These are phyloP conservation scores for Candida chauliodis DNA, from an alignment of 805 yeast species.

Conservation along the genomic window DNA sequence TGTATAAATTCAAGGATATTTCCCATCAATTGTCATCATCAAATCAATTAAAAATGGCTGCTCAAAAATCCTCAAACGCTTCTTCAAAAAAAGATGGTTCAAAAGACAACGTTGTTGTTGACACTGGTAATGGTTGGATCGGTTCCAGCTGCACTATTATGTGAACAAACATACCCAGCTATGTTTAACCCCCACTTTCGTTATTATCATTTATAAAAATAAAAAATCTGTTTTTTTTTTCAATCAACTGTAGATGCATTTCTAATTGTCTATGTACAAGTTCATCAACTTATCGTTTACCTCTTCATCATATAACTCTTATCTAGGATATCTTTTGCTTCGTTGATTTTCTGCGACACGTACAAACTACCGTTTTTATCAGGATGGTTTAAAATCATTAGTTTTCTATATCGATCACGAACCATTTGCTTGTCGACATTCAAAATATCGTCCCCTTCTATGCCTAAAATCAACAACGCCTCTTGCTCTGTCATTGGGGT, in stretches of 20 bases:
- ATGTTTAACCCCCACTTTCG: too few relatives aligned
- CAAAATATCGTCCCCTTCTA: conserved; percentile 38
- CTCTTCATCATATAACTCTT: conserved; percentile 34
- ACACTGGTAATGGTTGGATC: neutral
- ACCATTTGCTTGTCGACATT: conserved; percentile 33
- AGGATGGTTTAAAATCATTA: conserved; percentile 42
- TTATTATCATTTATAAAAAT: too few relatives aligned
- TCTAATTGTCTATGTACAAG: neutral
- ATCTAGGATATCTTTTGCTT: conserved; percentile 40
- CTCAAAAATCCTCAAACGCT: conserved; percentile 6
- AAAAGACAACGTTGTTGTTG: conserved; percentile 4
- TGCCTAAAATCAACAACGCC: conserved; percentile 39
- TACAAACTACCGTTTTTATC: conserved; percentile 40
- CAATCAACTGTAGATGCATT: too few relatives aligned
- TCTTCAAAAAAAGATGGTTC: conserved; percentile 3
- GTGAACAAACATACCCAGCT: too few relatives aligned
- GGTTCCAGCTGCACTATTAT: conserved; percentile 7
- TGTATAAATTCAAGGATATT: neutral
- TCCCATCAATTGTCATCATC: too few relatives aligned
- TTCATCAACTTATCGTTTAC: conserved; percentile 5
- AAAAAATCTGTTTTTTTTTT: too few relatives aligned
- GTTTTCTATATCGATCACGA: conserved; percentile 32
- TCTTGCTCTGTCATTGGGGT: conserved; percentile 42
- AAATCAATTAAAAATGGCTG: conserved; percentile 8
- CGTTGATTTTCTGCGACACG: conserved; percentile 39